Evolutionary conservation across 2,329 filamentous ascomycete genomes (phyloP), one percentile per base, ranked within the genome.

Genomic region (Bisporella sp.): DNA sequence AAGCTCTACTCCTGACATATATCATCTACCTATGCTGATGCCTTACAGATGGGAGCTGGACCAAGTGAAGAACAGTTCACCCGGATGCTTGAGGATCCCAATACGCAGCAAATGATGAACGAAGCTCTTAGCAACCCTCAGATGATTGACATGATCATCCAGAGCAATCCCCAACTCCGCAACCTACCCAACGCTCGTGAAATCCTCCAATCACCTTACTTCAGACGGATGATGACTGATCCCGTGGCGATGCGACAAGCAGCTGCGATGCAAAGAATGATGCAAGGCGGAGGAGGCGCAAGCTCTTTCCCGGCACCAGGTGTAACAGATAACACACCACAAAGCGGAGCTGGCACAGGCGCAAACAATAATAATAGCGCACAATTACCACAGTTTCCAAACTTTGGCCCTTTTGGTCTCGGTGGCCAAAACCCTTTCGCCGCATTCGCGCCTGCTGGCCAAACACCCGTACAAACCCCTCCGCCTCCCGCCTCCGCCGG

Each of bases 91-190:
- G 83, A 87, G 55, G 89, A 97, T 64, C 93, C 93, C 28, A 85
- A 89, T 64, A 84, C 95, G 50, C 82, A 88, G 56, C 85, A 89
- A 58, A 84, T 85, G 49, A 87, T 99, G 81, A 95, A 93, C 68
- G 92, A 96, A 70, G 89, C 91, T 35, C 85, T 99, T 67, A 88
- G 91, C 68, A 97, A 97, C 69, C 92, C 93, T n/a, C 81, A 84
- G 13, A 87, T 99, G 61, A 80, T 97, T 65, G 89, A 97, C 64
- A 89, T 95, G 79, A 88, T 97, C 79, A 90, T 99, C 61, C 82
- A 93, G 61, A 82, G 86, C 64, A 96, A 96, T 65, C 93, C 93
- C 2, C 85, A 89, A 77, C 74, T 90, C 13, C 79, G 84, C 61
- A 78, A 81, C 53, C 80, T 76, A 28, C 87, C 87, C 40, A 80